A percentile compares a stretch with the other conserved stretches of the same genome.
Conservation (phyloP, 2,329 filamentous ascomycete species). For the Colletotrichum liaoningense region DNA sequence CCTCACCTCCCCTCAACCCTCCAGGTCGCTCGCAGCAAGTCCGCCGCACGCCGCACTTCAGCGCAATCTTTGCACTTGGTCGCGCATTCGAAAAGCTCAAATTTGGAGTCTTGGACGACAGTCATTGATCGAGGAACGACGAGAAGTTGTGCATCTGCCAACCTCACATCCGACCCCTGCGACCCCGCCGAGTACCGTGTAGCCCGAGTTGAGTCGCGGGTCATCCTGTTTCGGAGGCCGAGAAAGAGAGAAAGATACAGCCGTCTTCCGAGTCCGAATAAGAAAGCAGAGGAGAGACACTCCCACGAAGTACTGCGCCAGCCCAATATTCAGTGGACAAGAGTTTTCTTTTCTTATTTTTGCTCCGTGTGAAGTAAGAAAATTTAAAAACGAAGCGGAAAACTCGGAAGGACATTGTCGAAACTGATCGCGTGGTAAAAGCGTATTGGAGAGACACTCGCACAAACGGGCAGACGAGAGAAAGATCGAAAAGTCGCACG, state of each 20-base stretch:
- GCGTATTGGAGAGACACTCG: background rate
- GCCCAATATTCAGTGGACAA: background rate
- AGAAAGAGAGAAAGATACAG: conserved; percentile 20
- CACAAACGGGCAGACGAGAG: background rate
- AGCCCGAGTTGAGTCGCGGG: conserved; percentile 32
- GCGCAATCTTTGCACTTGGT: conserved; percentile 30
- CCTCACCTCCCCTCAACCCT: conserved; percentile 26
- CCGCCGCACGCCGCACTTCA: conserved; percentile 26
- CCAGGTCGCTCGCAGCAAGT: conserved; percentile 23
- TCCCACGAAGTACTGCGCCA: conserved; percentile 6
- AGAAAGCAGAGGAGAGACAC: conserved; percentile 32
- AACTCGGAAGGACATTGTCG: background rate
- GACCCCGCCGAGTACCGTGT: conserved; percentile 21
- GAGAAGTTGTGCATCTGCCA: conserved; percentile 11
- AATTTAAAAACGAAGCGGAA: background rate
- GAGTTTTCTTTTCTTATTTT: background rate
- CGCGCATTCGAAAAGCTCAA: conserved; percentile 23
- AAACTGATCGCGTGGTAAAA: background rate
- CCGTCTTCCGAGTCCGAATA: conserved; percentile 29
- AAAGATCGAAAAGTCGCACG: background rate
- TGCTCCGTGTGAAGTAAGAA: background rate
- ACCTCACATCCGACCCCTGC: background rate
- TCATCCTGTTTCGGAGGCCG: conserved; percentile 27
- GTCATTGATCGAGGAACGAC: conserved; percentile 28
- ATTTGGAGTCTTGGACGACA: conserved; percentile 28